These are phyloP conservation scores for Pythium monospermum DNA, from an alignment of 352 stramenopile genomes.

Conservation along the genomic window DNA sequence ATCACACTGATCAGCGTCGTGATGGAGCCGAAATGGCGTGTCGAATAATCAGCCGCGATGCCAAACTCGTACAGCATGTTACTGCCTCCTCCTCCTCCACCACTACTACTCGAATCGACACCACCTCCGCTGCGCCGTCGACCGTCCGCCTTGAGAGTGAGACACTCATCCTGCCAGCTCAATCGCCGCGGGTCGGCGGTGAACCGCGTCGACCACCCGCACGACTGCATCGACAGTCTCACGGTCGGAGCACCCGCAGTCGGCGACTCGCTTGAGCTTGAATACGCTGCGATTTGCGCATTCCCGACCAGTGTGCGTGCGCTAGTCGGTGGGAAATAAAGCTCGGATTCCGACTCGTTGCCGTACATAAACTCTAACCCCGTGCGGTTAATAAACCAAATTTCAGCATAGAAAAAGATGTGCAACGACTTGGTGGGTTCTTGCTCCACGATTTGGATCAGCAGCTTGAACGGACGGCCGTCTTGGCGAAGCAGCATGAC, in stretches of 20 bases:
- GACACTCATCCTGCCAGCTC: slow-evolving; percentile 83
- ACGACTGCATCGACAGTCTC: slow-evolving; percentile 47
- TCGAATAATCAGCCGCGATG: slow-evolving; percentile 76
- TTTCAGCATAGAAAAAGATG: slow-evolving; percentile 51
- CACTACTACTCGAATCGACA: too few relatives aligned
- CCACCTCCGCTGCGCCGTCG: too few relatives aligned
- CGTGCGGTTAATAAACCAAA: slow-evolving; percentile 83
- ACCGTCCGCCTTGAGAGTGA: slow-evolving; percentile 38
- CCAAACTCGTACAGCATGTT: slow-evolving; percentile 77
- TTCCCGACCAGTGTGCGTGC: slow-evolving; percentile 68
- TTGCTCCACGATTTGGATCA: slow-evolving; percentile 57
- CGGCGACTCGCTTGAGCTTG: slow-evolving; percentile 26
- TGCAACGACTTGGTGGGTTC: slow-evolving; percentile 33
- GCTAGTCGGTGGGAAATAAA: slow-evolving; percentile 45
- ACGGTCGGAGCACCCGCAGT: slow-evolving; percentile 34
- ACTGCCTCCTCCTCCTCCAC: slow-evolving; percentile 14
- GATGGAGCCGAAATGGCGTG: slow-evolving; percentile 74
- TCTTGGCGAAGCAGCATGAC: slow-evolving; percentile 58
- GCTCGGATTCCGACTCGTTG: slow-evolving; percentile 53
- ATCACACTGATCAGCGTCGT: slow-evolving; percentile 83
- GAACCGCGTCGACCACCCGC: slow-evolving; percentile 70
- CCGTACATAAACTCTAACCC: slow-evolving; percentile 70
- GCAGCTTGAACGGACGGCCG: slow-evolving; percentile 56
- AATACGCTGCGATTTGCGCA: slow-evolving; percentile 73
- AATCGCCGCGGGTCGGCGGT: slow-evolving; percentile 61